A percentile compares a stretch with the other conserved stretches of the same genome.
Conservation (phyloP, 176 grass and related monocot genomes). For the Elymus sibiricus region DNA sequence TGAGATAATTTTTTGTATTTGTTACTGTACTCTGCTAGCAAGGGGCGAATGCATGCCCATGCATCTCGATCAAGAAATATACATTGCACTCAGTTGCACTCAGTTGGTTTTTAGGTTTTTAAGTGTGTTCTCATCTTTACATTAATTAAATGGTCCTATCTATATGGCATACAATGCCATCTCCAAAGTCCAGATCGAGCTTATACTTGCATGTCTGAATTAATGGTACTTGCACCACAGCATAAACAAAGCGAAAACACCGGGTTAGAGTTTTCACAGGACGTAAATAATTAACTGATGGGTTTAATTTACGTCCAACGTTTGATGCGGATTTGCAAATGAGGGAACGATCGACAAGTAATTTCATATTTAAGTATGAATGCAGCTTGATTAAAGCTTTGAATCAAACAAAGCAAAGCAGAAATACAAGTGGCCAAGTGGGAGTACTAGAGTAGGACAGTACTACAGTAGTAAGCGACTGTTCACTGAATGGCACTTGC, state of each 20-base stretch:
- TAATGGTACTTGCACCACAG: background rate
- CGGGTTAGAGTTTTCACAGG: background rate
- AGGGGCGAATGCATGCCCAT: background rate
- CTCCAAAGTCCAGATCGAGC: background rate
- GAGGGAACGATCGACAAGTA: background rate
- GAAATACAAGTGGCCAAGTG: background rate
- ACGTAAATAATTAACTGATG: background rate
- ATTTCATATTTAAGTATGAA: background rate
- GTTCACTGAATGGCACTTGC: background rate
- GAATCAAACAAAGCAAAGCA: background rate
- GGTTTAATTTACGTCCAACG: background rate
- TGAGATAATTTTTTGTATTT: background rate
- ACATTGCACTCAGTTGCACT: background rate
- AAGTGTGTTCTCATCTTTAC: no score
- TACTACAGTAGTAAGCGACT: background rate
- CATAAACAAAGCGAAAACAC: background rate
- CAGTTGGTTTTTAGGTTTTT: background rate
- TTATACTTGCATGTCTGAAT: background rate
- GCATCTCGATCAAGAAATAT: background rate
- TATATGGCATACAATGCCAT: background rate
- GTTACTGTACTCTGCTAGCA: background rate
- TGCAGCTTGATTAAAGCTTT: background rate
- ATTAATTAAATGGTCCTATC: no score
- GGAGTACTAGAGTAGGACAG: background rate
- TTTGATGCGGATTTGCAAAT: background rate